These are phyloP conservation scores for Pseudoperonospora humuli DNA, from an alignment of 352 stramenopile species.

Conservation along the genomic window DNA sequence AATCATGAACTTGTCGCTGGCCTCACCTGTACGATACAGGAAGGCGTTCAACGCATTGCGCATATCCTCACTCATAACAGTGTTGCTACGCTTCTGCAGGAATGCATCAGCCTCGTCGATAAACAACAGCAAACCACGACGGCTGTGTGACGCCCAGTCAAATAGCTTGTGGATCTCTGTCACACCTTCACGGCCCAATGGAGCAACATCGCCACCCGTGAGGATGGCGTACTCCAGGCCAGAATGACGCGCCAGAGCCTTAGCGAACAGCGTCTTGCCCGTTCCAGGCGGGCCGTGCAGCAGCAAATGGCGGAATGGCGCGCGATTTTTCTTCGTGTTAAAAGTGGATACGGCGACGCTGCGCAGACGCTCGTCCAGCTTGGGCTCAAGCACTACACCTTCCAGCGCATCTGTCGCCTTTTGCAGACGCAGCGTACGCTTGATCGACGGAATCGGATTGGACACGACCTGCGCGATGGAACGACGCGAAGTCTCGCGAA, in stretches of 20 bases:
- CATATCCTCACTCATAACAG: slow-evolving; percentile 94
- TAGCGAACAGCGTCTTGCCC: slow-evolving; percentile 99
- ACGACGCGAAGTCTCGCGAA: slow-evolving; percentile 93
- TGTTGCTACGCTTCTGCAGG: slow-evolving; percentile 94
- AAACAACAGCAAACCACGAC: slow-evolving; percentile 95
- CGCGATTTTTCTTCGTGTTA: slow-evolving; percentile 98
- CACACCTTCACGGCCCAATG: slow-evolving; percentile 94
- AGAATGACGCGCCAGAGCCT: slow-evolving; percentile 92
- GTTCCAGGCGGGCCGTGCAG: slow-evolving; percentile 97
- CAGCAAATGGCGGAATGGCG: slow-evolving; percentile 96
- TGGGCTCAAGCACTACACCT: slow-evolving; percentile 92
- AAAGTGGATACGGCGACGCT: slow-evolving; percentile 95
- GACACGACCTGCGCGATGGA: slow-evolving; percentile 74
- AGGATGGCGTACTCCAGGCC: slow-evolving; percentile 98
- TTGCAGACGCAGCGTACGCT: slow-evolving; percentile 84
- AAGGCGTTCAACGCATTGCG: slow-evolving; percentile 99
- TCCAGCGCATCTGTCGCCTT: slow-evolving; percentile 91
- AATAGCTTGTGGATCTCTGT: slow-evolving; percentile 99
- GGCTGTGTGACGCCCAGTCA: slow-evolving; percentile 96
- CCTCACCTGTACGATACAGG: slow-evolving; percentile 95
- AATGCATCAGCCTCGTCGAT: slow-evolving; percentile 99
- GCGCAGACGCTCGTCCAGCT: slow-evolving; percentile 90
- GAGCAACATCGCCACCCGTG: slow-evolving; percentile 96
- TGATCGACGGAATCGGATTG: slow-evolving; percentile 82
- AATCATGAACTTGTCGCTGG: slow-evolving; percentile 99